phyloP scores from a whole-genome alignment of 768 basidiomycete species.

The Mycena pura region DNA sequence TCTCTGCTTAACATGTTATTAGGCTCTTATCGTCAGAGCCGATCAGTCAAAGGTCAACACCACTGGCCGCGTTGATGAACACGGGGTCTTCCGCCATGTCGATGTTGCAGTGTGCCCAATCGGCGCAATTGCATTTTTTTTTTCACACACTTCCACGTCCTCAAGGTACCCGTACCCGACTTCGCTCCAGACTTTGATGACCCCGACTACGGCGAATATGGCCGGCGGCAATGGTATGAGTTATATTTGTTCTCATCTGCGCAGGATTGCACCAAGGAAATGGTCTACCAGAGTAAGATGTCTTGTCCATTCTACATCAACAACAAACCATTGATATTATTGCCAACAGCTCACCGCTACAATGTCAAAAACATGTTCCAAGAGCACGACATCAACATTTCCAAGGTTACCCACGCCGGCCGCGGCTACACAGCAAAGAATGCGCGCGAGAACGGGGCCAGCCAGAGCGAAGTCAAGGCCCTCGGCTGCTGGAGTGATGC shows the following conservation, averaged over 20 bases:
- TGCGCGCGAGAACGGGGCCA: slow-evolving; percentile 37
- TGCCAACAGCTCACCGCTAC: slow-evolving; percentile 33
- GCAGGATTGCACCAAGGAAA: neutral
- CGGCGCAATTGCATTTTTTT: slow-evolving; percentile 35
- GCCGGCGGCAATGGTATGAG: slow-evolving; percentile 37
- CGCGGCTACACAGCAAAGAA: slow-evolving; percentile 36
- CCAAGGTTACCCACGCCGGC: slow-evolving; percentile 40
- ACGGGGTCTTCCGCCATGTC: slow-evolving; percentile 36
- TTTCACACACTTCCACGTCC: slow-evolving; percentile 40
- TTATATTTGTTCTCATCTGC: slow-evolving; percentile 31
- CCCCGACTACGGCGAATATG: slow-evolving; percentile 32
- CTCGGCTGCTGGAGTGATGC: slow-evolving; percentile 39
- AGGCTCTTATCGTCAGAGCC: slow-evolving; percentile 37
- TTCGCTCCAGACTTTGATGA: slow-evolving; percentile 38
- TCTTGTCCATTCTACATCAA: neutral
- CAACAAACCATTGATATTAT: neutral
- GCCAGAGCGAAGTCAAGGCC: slow-evolving; percentile 33
- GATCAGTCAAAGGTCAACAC: slow-evolving; percentile 42
- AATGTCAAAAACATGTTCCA: slow-evolving; percentile 34
- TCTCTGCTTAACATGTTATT: neutral
- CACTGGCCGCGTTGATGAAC: slow-evolving; percentile 39
- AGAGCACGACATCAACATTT: slow-evolving; percentile 31
- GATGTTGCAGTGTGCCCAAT: slow-evolving; percentile 39
- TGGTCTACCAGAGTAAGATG: slow-evolving; percentile 2
- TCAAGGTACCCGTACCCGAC: slow-evolving; percentile 19